Evolutionary conservation across 176 grass and related monocot genomes (phyloP), one percentile per base, ranked within the genome.

Genomic region (Dendrocalamus sinicus): DNA sequence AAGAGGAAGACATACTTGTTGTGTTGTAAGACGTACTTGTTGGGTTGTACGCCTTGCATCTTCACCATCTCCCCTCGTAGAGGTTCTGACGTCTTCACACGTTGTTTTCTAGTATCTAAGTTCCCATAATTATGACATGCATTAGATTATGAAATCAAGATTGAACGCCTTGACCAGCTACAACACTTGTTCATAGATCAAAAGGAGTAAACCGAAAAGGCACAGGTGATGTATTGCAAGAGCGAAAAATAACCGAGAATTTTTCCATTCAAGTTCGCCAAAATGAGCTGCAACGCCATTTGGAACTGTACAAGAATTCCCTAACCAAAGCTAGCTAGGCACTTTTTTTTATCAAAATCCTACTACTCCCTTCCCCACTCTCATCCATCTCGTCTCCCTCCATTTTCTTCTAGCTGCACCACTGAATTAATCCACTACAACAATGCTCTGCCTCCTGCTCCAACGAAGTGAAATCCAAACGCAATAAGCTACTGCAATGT

Each of bases 321-420:
- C 85, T 88, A 88, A 76, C 85, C 54, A 64, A 88, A 84, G 89
- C 85, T 84, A 91, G 85, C 84, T 74, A 78, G 79, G 55, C 32
- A 79, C 74, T 3, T 76, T 76, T 65, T 65, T 32, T 76, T 76
- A 64, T 81, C 70, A 85, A 84, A 88, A 88, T 69, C 76, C 85
- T 91, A 91, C 85, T 91, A 85, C 32, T 54, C 28, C 40, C 61
- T 70, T 11, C 62, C 8, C 2, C 28, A 46, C 45, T 47, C 28
- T 78, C 9, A 41, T 85, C 50, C 26, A 16, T 73, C 20, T 72
- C 55, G 22, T 80, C 14, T 53, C 6, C 45, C 10, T 20, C 63
- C 28, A 14, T 32, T 46, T 54, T 73, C 55, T 70, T 58, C 52
- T 17, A 75, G n/a, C 51, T 52, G 28, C 72, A 17, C 8, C 72